These are phyloP conservation scores for Allium fistulosum DNA, from an alignment of 106 monocot genomes.

Conservation along the genomic window DNA sequence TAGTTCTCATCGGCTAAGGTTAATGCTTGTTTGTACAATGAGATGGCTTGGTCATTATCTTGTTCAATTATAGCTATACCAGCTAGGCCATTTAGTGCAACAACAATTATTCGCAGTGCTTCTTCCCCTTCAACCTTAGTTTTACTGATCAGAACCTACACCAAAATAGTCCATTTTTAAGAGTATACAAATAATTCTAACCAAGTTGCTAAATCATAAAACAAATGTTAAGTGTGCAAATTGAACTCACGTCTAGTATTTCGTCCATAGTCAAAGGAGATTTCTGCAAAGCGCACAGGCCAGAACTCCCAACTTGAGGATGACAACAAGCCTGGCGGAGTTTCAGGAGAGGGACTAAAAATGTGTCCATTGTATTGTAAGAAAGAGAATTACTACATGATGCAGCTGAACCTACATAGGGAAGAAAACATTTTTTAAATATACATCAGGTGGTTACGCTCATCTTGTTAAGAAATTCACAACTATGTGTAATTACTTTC, in stretches of 20 bases:
- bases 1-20: constrained; percentile 55
- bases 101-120: constrained; percentile 73
- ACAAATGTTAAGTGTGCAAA: background rate
- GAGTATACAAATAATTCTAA: too few relatives aligned
- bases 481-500: too few relatives aligned
- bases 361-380: constrained; percentile 53
- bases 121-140: constrained; percentile 96
- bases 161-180: background rate
- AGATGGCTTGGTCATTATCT: constrained; percentile 39
- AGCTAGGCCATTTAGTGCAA: constrained; percentile 89
- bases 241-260: constrained; percentile 65
- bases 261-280: constrained; percentile 97
- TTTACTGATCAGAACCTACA: constrained; percentile 90
- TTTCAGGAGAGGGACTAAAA: constrained; percentile 75
- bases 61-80: constrained; percentile 74
- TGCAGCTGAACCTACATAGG: constrained; percentile 32
- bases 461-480: too few relatives aligned
- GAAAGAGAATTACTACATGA: constrained; percentile 48
- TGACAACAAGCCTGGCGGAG: constrained; percentile 99
- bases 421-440: background rate
- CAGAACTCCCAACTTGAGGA: constrained; percentile 98
- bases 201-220: too few relatives aligned
- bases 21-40: constrained; percentile 77
- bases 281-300: constrained; percentile 82
- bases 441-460: too few relatives aligned